phyloP scores from a whole-genome alignment of 768 basidiomycete genomes.

The Tephrocybe sp. region DNA sequence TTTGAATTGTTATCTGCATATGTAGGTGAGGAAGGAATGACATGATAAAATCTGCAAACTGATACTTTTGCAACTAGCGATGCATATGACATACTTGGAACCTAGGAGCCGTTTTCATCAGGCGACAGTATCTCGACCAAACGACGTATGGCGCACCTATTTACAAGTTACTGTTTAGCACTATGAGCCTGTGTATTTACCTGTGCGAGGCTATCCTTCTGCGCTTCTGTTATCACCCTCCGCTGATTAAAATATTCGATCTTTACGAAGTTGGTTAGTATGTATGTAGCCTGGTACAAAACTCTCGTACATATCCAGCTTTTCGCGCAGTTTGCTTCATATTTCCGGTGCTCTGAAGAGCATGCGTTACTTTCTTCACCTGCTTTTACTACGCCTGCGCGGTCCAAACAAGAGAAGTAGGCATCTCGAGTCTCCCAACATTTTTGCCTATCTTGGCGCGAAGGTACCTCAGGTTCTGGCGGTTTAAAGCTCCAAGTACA shows the following conservation, averaged over 20 bases:
- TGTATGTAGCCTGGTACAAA: neutral
- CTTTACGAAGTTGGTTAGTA: slow-evolving; percentile 37
- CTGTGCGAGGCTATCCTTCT: slow-evolving; percentile 66
- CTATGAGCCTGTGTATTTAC: slow-evolving; percentile 36
- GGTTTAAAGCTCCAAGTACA: slow-evolving; percentile 36
- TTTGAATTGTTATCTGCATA: too few relatives aligned
- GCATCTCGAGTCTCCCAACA: slow-evolving; percentile 88
- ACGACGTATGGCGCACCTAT: slow-evolving; percentile 1
- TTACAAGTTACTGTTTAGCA: slow-evolving; percentile 24
- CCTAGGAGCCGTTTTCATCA: slow-evolving; percentile 5
- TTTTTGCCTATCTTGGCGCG: slow-evolving; percentile 66
- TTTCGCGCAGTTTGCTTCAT: slow-evolving; percentile 77
- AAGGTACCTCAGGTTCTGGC: slow-evolving; percentile 41
- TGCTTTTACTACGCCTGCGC: slow-evolving; percentile 63
- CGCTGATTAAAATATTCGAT: slow-evolving; percentile 95
- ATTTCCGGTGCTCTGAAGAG: slow-evolving; percentile 50
- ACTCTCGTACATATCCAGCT: slow-evolving; percentile 72
- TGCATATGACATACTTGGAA: slow-evolving; percentile 3
- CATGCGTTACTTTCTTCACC: slow-evolving; percentile 70
- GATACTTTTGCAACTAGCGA: too few relatives aligned
- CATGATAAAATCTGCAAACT: too few relatives aligned
- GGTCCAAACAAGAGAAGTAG: slow-evolving; percentile 86
- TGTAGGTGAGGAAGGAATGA: too few relatives aligned
- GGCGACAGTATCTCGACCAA: neutral
- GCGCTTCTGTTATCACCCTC: slow-evolving; percentile 76